Evolutionary conservation across 768 basidiomycete species (phyloP).

Genomic region (Termitomyces sp.): DNA sequence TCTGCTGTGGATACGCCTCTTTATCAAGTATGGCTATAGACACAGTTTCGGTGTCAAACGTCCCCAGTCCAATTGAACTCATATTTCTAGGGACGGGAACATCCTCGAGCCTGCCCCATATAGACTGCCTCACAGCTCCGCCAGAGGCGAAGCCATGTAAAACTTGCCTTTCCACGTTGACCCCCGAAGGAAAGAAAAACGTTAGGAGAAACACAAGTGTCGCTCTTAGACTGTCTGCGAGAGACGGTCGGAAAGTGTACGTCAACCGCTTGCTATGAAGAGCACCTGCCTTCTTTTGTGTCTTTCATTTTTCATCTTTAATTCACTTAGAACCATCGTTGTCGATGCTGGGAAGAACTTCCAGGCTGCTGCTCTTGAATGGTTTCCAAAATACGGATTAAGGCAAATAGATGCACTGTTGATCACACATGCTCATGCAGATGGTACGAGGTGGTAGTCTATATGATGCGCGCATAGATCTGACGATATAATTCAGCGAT

Average conservation of each 20-base stretch:
- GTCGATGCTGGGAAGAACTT: conserved; percentile 88
- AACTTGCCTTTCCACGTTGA: conserved; percentile 64
- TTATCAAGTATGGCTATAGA: conserved; percentile 3
- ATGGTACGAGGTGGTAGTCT: conserved; percentile 33
- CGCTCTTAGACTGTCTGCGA: conserved; percentile 45
- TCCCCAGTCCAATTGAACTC: conserved; percentile 38
- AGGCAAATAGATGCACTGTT: conserved; percentile 53
- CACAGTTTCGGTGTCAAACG: neutral
- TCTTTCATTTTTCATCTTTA: neutral
- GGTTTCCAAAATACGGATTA: conserved; percentile 65
- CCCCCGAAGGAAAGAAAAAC: conserved; percentile 74
- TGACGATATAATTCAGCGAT: conserved; percentile 43
- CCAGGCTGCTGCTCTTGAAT: conserved; percentile 42
- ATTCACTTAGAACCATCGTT: conserved; percentile 55
- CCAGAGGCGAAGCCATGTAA: conserved; percentile 43
- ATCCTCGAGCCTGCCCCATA: conserved; percentile 63
- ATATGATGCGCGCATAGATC: neutral
- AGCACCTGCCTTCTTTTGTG: neutral
- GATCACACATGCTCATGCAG: conserved; percentile 86
- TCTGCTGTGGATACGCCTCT: neutral
- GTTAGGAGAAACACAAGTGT: conserved; percentile 79
- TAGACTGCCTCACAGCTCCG: conserved; percentile 71
- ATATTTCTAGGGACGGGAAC: conserved; percentile 84
- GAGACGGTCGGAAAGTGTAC: conserved; percentile 42
- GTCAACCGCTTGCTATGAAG: conserved; percentile 22